These are phyloP conservation scores for Kockovaella imperatae DNA, from an alignment of 768 basidiomycete genomes.

Conservation along the genomic window DNA sequence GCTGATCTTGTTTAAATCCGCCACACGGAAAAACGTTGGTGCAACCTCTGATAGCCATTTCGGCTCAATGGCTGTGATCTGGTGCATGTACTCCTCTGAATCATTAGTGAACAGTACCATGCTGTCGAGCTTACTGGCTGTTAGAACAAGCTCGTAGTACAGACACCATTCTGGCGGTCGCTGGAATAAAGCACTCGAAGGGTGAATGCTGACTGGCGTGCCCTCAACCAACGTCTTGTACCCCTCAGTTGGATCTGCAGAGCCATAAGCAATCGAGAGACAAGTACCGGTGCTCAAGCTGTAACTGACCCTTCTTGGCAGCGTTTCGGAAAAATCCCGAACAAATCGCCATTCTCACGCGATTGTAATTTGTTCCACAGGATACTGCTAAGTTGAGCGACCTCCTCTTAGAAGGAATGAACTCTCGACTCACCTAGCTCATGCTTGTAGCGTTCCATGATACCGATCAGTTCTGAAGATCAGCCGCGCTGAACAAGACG, in stretches of 20 bases:
- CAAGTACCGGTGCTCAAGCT: background rate
- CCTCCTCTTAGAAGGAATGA: background rate
- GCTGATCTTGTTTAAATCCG: slow-evolving; percentile 91
- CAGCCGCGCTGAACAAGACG: background rate
- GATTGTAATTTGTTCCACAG: slow-evolving; percentile 84
- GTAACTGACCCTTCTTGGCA: slow-evolving; percentile 81
- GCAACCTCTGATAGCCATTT: slow-evolving; percentile 98
- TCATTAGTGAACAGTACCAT: slow-evolving; percentile 2
- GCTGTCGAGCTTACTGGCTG: slow-evolving; percentile 67
- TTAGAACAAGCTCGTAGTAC: slow-evolving; percentile 87
- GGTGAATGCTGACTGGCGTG: slow-evolving; percentile 98
- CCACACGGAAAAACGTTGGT: slow-evolving; percentile 97
- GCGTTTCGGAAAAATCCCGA: slow-evolving; percentile 97
- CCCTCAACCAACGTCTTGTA: slow-evolving; percentile 58
- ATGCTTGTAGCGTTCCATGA: slow-evolving; percentile 99
- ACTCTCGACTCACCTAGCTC: slow-evolving; percentile 56
- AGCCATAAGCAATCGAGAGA: background rate
- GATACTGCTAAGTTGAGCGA: slow-evolving; percentile 13
- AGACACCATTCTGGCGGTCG: slow-evolving; percentile 68
- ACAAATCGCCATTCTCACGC: slow-evolving; percentile 88
- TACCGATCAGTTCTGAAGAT: slow-evolving; percentile 65
- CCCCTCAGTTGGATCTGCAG: slow-evolving; percentile 62
- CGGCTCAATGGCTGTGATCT: slow-evolving; percentile 83
- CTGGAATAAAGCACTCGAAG: slow-evolving; percentile 87
- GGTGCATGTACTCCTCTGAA: slow-evolving; percentile 43